Evolutionary conservation across 2,329 filamentous ascomycete genomes (phyloP), one percentile per base, ranked within the genome.

Genomic region (Lachnellula cervina): DNA sequence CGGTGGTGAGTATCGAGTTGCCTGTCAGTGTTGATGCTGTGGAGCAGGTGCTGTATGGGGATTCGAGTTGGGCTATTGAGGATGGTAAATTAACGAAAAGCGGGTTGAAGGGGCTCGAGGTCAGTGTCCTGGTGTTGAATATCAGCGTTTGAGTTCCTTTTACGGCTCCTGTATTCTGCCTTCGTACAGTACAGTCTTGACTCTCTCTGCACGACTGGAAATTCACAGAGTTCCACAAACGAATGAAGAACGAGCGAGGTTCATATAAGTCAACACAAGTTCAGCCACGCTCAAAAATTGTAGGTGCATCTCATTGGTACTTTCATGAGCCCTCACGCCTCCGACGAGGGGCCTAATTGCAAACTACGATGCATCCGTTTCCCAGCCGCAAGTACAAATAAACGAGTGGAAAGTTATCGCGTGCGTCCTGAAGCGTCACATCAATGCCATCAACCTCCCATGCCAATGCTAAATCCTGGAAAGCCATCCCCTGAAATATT

Each of bases 81-180:
- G 59, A 55, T 2, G 56, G 61, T 6, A 59, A 51, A 28, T 14
- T 68, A 9, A 51, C 55, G 5, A 68, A 62, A 48, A 44, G 17
- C 2, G 65, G 63, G 1, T 19, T 69, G 44, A 54, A 52, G 6
- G 61, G 55, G 2, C 52, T 67, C 19, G 67, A 68, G 46, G 56
- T 65, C 14, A 53, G 52, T 57, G 42, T 68, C 14, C 14, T 67
- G 19, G 44, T 66, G 1, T 47, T 65, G 16, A 50, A 63, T 49
- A 25, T 64, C 13, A 53, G 23, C 47, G 4, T 11, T 52, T 52
- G 51, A 52, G 4, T 2, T 50, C 7, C 13, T 17, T 13, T 1
- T 2, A 5, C 11, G 9, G n/a, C n/a, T 6, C 5, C 7, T 44
- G 13, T 21, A 25, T 44, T 19, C 13, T 23, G 42, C 42, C 1